A percentile compares a stretch with the other conserved stretches of the same genome.
Evolutionary conservation across 352 stramenopile species (phyloP).

Genomic region (Pythium monospermum): DNA sequence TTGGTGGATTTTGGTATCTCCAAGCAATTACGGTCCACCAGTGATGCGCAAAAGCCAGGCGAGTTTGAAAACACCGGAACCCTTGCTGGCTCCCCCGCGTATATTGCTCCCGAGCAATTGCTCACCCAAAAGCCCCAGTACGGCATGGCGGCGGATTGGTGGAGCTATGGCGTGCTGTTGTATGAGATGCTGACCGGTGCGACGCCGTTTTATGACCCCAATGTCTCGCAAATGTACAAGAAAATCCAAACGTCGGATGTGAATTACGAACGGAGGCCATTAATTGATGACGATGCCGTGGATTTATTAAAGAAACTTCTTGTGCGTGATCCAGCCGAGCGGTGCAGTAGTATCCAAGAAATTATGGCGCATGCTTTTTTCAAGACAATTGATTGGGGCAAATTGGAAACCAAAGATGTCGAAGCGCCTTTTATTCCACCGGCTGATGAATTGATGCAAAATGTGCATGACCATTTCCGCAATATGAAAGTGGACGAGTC

Average conservation of each 20-base stretch:
- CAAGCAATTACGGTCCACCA: slow-evolving; percentile 65
- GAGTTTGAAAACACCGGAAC: slow-evolving; percentile 66
- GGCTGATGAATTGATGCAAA: slow-evolving; percentile 79
- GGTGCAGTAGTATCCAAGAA: slow-evolving; percentile 52
- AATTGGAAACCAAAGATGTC: slow-evolving; percentile 75
- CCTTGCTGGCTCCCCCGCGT: slow-evolving; percentile 74
- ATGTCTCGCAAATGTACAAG: slow-evolving; percentile 87
- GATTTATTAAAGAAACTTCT: slow-evolving; percentile 75
- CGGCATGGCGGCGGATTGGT: slow-evolving; percentile 88
- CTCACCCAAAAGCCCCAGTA: slow-evolving; percentile 83
- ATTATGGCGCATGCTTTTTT: slow-evolving; percentile 75
- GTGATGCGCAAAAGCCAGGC: slow-evolving; percentile 19
- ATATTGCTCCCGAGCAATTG: slow-evolving; percentile 82
- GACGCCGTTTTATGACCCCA: slow-evolving; percentile 85
- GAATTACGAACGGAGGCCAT: slow-evolving; percentile 66
- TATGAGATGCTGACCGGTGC: slow-evolving; percentile 88
- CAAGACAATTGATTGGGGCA: slow-evolving; percentile 56
- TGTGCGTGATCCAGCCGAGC: slow-evolving; percentile 63
- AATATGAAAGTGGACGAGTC: slow-evolving; percentile 88
- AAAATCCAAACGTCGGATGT: slow-evolving; percentile 86
- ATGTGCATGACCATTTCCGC: slow-evolving; percentile 84
- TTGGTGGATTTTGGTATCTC: slow-evolving; percentile 90
- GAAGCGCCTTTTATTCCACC: slow-evolving; percentile 76
- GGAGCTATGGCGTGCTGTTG: slow-evolving; percentile 86
- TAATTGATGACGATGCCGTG: slow-evolving; percentile 60